Conservation (phyloP, 1,284 basidiomycete species). For the Rhodotorula sp. region DNA sequence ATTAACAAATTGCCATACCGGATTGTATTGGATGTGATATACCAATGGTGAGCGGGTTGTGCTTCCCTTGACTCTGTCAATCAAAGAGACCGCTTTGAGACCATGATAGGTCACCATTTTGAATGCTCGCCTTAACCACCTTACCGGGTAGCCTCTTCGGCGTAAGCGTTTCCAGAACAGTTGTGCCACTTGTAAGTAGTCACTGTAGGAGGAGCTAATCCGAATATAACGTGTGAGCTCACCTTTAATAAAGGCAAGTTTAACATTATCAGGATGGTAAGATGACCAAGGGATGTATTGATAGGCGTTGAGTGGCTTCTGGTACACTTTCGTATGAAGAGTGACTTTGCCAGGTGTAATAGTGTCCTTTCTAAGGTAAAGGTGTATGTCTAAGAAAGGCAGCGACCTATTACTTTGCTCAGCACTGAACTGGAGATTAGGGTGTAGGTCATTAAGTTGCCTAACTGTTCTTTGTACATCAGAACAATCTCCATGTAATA, state of each 20-base stretch:
- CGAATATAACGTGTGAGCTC: background rate
- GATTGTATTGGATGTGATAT: background rate
- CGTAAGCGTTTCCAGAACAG: background rate
- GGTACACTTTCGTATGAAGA: background rate
- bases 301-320: constrained; percentile 2
- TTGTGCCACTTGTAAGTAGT: background rate
- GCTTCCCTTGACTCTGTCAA: background rate
- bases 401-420: background rate
- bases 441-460: background rate
- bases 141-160: background rate
- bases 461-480: background rate
- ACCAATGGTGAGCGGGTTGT: background rate
- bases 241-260: constrained; percentile 2
- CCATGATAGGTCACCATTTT: background rate
- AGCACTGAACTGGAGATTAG: background rate
- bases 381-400: background rate
- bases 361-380: background rate
- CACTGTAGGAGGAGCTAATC: background rate
- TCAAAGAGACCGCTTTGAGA: background rate
- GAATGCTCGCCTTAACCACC: background rate
- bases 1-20: background rate
- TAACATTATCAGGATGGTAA: background rate
- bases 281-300: constrained; percentile 8
- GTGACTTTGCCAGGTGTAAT: background rate
- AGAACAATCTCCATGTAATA: background rate